Base-by-base conservation (phyloP, 169 alveolate genomes). In the Neospora caninum region DNA sequence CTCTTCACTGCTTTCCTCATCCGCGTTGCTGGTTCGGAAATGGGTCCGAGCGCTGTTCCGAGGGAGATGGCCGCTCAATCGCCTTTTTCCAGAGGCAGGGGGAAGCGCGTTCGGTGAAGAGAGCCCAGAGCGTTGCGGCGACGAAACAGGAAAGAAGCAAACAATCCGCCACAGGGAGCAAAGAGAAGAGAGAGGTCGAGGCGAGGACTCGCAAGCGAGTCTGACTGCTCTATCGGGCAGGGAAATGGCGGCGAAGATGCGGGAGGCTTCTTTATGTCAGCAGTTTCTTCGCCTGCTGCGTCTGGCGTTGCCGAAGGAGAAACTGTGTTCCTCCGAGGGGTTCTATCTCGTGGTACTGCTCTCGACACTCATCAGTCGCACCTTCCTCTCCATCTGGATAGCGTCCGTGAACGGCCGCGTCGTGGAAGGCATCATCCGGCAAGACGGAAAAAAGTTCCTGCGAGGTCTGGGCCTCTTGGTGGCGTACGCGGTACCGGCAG, bases 401-500 rank as follows among this genome's bases (percentile, higher is more conserved):
- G 98, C 99, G 42, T 93, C 96, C 54, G 95, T 97, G 13, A 97
- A 96, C 92, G 99, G 99, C 20, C 70, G 86, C 38, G 95, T 97
- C 38, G 99, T 97, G 34, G 95, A 97, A 94, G 96, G 98, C 20
- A 97, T 97, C 80, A 97, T 97, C 34, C 95, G 95, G 49, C 88
- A 84, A 80, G 96, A 97, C 84, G 54, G 96, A 16, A 88, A 92
- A n/a, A 43, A 58, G 29, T 97, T 97, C 95, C 29, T 97, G 36
- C 86, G 94, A 89, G 95, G 98, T 69, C 95, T 96, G 31, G 43
- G 94, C 9, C 80, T 80, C 67, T 92, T 97, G 27, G 96, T 95
- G 49, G 92, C 96, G 80, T 96, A 97, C 83, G 96, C 99, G 0
- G 82, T 97, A n/a, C 99, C 99, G 42, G 96, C 99, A 39, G 96